Base-by-base conservation (phyloP, 2,329 filamentous ascomycete species). In the Cercospora nicotianae region DNA sequence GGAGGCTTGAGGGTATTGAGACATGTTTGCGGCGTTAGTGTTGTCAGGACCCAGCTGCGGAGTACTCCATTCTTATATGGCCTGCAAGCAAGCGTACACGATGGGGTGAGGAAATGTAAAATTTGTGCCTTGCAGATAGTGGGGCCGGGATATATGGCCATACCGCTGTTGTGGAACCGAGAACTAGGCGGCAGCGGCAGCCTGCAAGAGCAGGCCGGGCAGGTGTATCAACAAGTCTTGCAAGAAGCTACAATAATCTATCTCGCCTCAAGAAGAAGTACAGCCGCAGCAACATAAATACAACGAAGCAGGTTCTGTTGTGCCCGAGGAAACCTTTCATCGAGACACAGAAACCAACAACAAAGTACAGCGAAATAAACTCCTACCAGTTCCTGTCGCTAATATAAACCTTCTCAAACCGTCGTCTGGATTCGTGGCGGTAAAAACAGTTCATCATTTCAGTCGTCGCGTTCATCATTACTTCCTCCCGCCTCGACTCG, bases 1-100 rank as follows among this genome's bases (percentile, higher is more conserved):
- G 13, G 51, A 64, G n/a, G 63, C 63, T 59, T 59, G 63, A 18
- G 60, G 45, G 28, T 53, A 31, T 20, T 39, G 26, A 26, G 51
- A n/a, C 51, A 55, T 55, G 2, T 18, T 10, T 1, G n/a, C 6
- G 42, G 42, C 20, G 42, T 20, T 45, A 8, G 20, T 48, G n/a
- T 39, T 39, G 33, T 39, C 5, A 7, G 33, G 12, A 39, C 2
- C 5, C 5, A 16, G 33, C n/a, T n/a, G 33, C 33, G 5, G 33
- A 16, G 5, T 39, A 28, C 26, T 39, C 33, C 5, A 39, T 39
- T 16, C 33, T 39, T n/a, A n/a, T 39, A 39, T 39, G 5, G 13
- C 6, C n/a, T 39, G n/a, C 33, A 4, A 39, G 33, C 33, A 13
- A 33, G 33, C 33, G 10, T 13, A 12, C 33, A 6, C 33, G 33